Evolutionary conservation across 169 alveolate genomes (phyloP).

Genomic region (Cryptosporidium tyzzeri): DNA sequence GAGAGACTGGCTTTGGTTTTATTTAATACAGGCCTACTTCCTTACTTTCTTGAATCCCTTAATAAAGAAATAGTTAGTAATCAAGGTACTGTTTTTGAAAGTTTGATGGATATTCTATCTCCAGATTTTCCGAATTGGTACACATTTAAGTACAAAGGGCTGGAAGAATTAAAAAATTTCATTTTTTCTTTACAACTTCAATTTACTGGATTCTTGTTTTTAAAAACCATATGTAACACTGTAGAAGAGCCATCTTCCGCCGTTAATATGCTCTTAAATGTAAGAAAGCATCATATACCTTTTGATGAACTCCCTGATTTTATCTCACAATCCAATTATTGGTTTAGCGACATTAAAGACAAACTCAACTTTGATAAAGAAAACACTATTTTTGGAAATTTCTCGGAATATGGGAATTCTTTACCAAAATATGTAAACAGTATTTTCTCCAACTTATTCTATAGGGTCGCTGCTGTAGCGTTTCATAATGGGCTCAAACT

Average conservation of each 20-base stretch:
- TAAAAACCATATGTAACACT: constrained; percentile 9
- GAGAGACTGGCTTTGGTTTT: constrained; percentile 20
- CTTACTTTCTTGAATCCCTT: background rate
- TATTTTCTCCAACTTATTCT: constrained; percentile 37
- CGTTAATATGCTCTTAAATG: background rate
- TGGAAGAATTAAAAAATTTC: background rate
- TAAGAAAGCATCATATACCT: constrained; percentile 16
- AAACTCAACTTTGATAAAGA: constrained; percentile 25
- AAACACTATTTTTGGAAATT: constrained; percentile 14
- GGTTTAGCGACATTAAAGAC: constrained; percentile 51
- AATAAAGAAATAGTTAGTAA: background rate
- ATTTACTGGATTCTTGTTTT: constrained; percentile 18
- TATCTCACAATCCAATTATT: constrained; percentile 28
- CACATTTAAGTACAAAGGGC: background rate
- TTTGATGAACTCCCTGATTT: constrained; percentile 55
- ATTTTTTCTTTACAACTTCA: constrained; percentile 26
- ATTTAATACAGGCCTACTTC: background rate
- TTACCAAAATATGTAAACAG: constrained; percentile 51
- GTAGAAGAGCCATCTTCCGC: background rate
- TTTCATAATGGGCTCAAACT: constrained; percentile 51
- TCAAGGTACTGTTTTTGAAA: constrained; percentile 36
- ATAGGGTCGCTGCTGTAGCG: constrained; percentile 31
- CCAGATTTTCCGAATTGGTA: constrained; percentile 65
- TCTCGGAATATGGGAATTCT: background rate
- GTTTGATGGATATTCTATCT: constrained; percentile 72